Evolutionary conservation across 306 rosid genomes (phyloP).

Genomic region (Castanospermum australe): DNA sequence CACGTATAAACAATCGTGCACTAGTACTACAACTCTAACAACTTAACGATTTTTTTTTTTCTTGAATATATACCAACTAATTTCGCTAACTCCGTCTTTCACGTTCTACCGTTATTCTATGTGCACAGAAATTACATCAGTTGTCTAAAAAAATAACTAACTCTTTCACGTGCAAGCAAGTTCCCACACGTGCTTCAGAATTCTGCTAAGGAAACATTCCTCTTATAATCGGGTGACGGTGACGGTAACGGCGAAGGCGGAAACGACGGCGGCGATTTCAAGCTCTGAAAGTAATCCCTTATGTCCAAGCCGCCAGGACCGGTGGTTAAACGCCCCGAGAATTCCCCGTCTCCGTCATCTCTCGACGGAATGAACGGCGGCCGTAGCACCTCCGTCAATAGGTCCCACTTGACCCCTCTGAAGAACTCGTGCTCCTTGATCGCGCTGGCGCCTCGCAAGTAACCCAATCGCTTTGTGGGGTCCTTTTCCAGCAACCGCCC

Average conservation of each 20-base stretch:
- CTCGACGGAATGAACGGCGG: conserved; percentile 77
- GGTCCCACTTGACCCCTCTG: conserved; percentile 75
- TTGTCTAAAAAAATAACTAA: conserved; percentile 22
- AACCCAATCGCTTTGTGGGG: conserved; percentile 74
- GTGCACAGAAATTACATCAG: conserved; percentile 23
- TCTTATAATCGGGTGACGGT: conserved; percentile 28
- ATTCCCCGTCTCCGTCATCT: conserved; percentile 34
- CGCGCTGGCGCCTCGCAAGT: conserved; percentile 71
- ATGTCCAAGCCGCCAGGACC: conserved; percentile 29
- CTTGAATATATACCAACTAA: conserved; percentile 13
- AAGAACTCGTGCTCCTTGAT: conserved; percentile 83
- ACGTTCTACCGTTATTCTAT: conserved; percentile 47
- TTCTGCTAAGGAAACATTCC: conserved; percentile 40
- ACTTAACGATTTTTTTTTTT: background rate
- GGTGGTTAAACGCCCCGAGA: background rate
- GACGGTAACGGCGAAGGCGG: conserved; percentile 60
- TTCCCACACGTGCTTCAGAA: conserved; percentile 43
- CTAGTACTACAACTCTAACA: conserved; percentile 28
- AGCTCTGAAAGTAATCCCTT: conserved; percentile 50
- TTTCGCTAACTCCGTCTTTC: conserved; percentile 31
- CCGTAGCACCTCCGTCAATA: conserved; percentile 62
- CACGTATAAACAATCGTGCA: conserved; percentile 25
- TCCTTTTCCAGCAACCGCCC: conserved; percentile 71
- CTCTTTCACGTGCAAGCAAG: conserved; percentile 37
- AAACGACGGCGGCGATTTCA: conserved; percentile 55